Conservation (phyloP, 2,329 filamentous ascomycete genomes). For the Cadophora malorum region DNA sequence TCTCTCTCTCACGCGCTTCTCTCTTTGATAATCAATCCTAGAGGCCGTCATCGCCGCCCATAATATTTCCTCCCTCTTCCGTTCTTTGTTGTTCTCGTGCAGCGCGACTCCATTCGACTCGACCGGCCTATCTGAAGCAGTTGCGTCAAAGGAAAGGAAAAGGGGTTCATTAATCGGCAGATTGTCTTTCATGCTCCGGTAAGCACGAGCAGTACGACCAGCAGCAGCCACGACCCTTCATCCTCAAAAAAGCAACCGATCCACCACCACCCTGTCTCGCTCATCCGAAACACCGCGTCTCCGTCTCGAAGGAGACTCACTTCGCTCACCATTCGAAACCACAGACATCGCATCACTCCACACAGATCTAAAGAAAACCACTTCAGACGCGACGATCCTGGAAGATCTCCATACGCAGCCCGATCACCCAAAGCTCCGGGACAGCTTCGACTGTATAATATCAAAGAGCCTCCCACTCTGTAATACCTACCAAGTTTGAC, state of each 20-base stretch:
- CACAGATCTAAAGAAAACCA: conserved; percentile 24
- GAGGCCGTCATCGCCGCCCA: conserved; percentile 7
- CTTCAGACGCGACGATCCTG: conserved; percentile 21
- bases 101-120: neutral
- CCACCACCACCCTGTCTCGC: conserved; percentile 3
- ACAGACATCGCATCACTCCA: conserved; percentile 26
- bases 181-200: conserved; percentile 18
- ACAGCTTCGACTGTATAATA: conserved; percentile 19
- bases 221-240: conserved; percentile 10
- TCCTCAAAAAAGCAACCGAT: conserved; percentile 16
- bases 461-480: conserved; percentile 15
- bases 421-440: conserved; percentile 6
- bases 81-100: neutral
- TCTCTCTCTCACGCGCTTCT: neutral
- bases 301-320: conserved; percentile 17
- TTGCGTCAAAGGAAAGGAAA: conserved; percentile 2
- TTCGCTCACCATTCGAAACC: conserved; percentile 24
- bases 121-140: neutral
- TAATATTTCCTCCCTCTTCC: neutral
- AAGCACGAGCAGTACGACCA: conserved; percentile 3
- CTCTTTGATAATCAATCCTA: neutral
- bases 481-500: conserved; percentile 23
- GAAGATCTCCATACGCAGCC: conserved; percentile 26
- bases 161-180: conserved; percentile 12
- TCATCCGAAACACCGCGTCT: conserved; percentile 30